Percentiles rank a stretch among this genome's conserved stretches.
Conservation (phyloP, 2,329 filamentous ascomycete species). For the Pseudogymnoascus sp. region DNA sequence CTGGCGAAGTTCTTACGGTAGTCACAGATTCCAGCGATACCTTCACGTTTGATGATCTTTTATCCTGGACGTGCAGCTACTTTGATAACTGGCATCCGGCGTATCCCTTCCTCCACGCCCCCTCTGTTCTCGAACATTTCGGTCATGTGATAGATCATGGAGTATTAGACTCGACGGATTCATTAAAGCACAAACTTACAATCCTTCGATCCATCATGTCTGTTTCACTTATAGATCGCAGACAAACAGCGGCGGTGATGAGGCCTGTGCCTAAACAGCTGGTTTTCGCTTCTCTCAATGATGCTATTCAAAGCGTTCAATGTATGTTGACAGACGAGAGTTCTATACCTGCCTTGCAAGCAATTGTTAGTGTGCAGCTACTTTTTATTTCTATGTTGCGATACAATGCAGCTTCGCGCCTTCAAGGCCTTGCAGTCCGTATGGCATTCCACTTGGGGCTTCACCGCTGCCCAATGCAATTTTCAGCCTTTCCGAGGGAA, state of each 20-base stretch:
- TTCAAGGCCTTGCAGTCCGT: constrained; percentile 46
- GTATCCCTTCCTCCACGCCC: constrained; percentile 47
- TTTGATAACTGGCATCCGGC: constrained; percentile 52
- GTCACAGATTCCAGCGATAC: background rate
- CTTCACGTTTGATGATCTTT: constrained; percentile 38
- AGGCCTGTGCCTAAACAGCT: constrained; percentile 33
- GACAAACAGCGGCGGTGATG: constrained; percentile 29
- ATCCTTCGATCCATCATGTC: constrained; percentile 43
- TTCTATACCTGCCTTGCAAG: constrained; percentile 40
- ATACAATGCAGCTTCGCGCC: constrained; percentile 47
- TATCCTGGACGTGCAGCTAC: constrained; percentile 43
- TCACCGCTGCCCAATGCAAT: constrained; percentile 47
- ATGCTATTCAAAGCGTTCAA: constrained; percentile 42
- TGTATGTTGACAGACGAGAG: constrained; percentile 39
- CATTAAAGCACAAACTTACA: constrained; percentile 30
- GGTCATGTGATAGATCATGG: constrained; percentile 33
- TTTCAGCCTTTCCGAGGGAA: constrained; percentile 22
- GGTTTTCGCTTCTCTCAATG: constrained; percentile 41
- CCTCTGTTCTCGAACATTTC: constrained; percentile 39
- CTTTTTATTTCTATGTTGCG: constrained; percentile 48
- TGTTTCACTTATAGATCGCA: constrained; percentile 44
- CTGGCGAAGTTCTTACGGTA: background rate
- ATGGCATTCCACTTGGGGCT: constrained; percentile 49
- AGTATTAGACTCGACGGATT: constrained; percentile 13
- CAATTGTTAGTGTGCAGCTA: constrained; percentile 44